Evolutionary conservation across 2,329 filamentous ascomycete species (phyloP), one percentile per base, ranked within the genome.

Genomic region (Colletotrichum theobromicola): DNA sequence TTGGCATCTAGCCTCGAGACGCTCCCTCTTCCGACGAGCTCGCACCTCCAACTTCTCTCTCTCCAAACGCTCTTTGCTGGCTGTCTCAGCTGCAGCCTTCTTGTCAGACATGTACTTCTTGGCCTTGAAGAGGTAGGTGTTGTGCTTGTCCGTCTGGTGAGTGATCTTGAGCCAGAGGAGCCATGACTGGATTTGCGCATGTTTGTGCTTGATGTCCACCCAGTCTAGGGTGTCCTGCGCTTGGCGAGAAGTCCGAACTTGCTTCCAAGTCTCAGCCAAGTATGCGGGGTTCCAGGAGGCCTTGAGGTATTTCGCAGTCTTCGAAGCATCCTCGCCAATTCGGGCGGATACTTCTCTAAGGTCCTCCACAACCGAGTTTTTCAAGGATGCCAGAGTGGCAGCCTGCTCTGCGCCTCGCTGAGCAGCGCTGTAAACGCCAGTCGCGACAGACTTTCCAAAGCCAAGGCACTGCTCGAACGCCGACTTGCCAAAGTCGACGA

Each of bases 401-500:
- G 55, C 58, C 24, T 50, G 60, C n/a, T 66, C 72, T 67, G 81
- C 81, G 66, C 81, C 81, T 79, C 80, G 83, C 53, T 78, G 75
- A 55, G 82, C 81, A 63, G 81, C 82, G 57, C 84, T 83, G 10
- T 82, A 83, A 9, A 89, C 79, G 55, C 84, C 84, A 55, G 86
- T 84, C 16, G 86, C 83, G 5, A 89, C 81, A 16, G 84, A 79
- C 72, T 84, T 85, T 24, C 87, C 86, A 9, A 83, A 84, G 70
- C 88, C 87, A 7, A 88, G 76, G 16, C 84, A 85, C 50, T 86
- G 85, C 15, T 83, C 84, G 55, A 89, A 80, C 18, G 85, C 81
- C 26, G 86, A 83, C 79, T 83, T 87, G 61, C 90, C 90, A 80
- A 93, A 91, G 79, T 92, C 88, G 34, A 93, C 83, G 50, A 88